Conservation (phyloP, 192 early-diverging fungal genomes). For the Paraglomus brasilianum region DNA sequence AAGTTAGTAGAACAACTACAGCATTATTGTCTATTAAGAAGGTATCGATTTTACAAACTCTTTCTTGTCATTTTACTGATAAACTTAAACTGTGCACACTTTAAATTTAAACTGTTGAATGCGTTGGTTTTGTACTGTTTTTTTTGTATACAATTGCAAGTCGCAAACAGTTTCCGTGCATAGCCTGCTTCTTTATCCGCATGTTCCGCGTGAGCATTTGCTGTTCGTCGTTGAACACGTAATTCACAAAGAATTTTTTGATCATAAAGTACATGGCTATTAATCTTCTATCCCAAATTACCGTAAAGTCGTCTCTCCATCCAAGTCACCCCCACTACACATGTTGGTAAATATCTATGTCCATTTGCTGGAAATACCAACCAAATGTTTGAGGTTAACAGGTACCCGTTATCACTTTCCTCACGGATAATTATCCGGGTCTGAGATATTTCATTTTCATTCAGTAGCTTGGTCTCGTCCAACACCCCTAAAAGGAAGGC, state of each 20-base stretch:
- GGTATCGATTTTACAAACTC: no score
- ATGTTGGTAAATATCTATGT: conserved; percentile 65
- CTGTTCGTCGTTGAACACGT: conserved; percentile 58
- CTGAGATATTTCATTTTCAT: conserved; percentile 47
- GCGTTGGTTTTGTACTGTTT: no score
- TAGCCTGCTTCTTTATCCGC: conserved; percentile 52
- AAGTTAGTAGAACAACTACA: no score
- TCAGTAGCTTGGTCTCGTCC: conserved; percentile 47
- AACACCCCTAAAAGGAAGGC: conserved; percentile 58
- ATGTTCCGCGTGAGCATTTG: conserved; percentile 63
- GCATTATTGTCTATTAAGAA: no score
- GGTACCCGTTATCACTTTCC: conserved; percentile 38
- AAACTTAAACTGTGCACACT: no score
- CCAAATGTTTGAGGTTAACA: conserved; percentile 47
- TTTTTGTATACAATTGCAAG: no score
- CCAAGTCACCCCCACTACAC: conserved; percentile 81
- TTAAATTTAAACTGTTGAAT: no score
- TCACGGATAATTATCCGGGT: conserved; percentile 27
- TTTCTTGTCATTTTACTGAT: no score
- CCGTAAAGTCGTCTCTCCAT: conserved; percentile 76
- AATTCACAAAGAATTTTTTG: conserved; percentile 65
- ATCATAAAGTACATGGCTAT: conserved; percentile 43
- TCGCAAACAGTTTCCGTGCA: conserved; percentile 47
- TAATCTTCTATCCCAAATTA: conserved; percentile 57
- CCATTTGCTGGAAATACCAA: conserved; percentile 71